A percentile compares a stretch with the other conserved stretches of the same genome.
These are phyloP conservation scores for Sporothrix humicola DNA, from an alignment of 2,329 filamentous ascomycete genomes.

Conservation along the genomic window DNA sequence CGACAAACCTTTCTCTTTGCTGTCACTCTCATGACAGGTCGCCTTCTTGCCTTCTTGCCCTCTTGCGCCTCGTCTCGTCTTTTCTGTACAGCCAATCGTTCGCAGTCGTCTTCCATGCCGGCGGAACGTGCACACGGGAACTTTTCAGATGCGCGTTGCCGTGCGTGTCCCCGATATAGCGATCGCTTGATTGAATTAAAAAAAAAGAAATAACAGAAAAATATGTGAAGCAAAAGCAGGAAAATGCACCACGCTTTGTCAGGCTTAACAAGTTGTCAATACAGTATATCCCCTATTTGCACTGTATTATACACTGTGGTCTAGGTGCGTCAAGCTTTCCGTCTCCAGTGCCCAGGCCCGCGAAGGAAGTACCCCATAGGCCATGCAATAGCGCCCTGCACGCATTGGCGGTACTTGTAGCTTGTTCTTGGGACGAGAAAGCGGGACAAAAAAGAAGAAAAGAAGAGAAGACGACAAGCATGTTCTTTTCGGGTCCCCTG, in stretches of 20 bases:
- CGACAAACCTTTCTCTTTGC: not conserved
- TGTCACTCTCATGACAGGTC: not conserved
- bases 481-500: not conserved
- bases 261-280: not conserved
- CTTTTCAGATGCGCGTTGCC: conserved; percentile 12
- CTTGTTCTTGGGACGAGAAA: not conserved
- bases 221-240: not conserved
- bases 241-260: not conserved
- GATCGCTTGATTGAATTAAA: conserved; percentile 1
- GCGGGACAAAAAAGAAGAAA: not conserved
- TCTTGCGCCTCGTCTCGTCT: conserved; percentile 25
- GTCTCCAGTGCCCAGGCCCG: not conserved
- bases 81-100: conserved; percentile 8
- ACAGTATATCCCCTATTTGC: not conserved
- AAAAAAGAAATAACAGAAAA: not conserved
- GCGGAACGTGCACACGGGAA: conserved; percentile 25
- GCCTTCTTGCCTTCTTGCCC: not conserved
- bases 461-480: not conserved
- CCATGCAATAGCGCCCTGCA: not conserved
- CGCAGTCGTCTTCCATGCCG: not conserved
- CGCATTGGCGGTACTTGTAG: not conserved
- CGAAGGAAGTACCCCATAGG: conserved; percentile 11
- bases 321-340: conserved; percentile 22
- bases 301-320: not conserved
- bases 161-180: conserved; percentile 24